Evolutionary conservation across 768 basidiomycete species (phyloP).

Genomic region (Leucocoprinus birnbaumii): DNA sequence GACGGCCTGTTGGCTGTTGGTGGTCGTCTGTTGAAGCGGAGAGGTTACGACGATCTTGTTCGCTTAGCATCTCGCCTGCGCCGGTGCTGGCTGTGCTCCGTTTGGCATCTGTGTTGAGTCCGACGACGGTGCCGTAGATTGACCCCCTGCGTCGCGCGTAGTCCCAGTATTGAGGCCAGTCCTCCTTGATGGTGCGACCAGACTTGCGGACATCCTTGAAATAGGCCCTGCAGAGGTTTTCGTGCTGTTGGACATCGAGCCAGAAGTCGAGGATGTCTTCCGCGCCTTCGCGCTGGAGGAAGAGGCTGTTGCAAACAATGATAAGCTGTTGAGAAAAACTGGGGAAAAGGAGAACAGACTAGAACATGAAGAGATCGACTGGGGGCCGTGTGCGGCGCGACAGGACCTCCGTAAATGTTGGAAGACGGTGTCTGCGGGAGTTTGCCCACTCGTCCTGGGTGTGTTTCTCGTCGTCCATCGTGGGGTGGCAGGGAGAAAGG

Average conservation of each 20-base stretch:
- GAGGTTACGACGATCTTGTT: conserved; percentile 69
- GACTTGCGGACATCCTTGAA: conserved; percentile 99
- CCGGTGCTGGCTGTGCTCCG: conserved; percentile 80
- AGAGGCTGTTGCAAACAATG: too few relatives aligned
- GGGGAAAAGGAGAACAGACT: conserved; percentile 56
- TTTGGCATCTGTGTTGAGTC: conserved; percentile 67
- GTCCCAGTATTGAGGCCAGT: conserved; percentile 99
- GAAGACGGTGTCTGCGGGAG: conserved; percentile 72
- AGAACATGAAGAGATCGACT: conserved; percentile 98
- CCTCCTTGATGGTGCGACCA: conserved; percentile 87
- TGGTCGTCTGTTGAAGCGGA: conserved; percentile 37
- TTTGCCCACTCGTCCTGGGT: conserved; percentile 73
- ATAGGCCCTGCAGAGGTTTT: conserved; percentile 97
- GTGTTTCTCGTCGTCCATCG: conserved; percentile 49
- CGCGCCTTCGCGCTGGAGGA: conserved; percentile 91
- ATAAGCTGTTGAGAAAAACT: not conserved
- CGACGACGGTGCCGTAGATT: conserved; percentile 89
- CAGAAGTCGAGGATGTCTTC: conserved; percentile 98
- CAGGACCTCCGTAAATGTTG: conserved; percentile 89
- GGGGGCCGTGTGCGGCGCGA: conserved; percentile 89
- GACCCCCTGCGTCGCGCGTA: conserved; percentile 90
- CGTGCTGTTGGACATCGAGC: conserved; percentile 99
- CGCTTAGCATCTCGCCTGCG: conserved; percentile 66
- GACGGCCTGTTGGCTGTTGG: conserved; percentile 45
- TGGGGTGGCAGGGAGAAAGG: conserved; percentile 18